Percentiles rank a stretch among this genome's conserved stretches.
phyloP scores from a whole-genome alignment of 495 filamentous ascomycete species.

The Cercophora samala region DNA sequence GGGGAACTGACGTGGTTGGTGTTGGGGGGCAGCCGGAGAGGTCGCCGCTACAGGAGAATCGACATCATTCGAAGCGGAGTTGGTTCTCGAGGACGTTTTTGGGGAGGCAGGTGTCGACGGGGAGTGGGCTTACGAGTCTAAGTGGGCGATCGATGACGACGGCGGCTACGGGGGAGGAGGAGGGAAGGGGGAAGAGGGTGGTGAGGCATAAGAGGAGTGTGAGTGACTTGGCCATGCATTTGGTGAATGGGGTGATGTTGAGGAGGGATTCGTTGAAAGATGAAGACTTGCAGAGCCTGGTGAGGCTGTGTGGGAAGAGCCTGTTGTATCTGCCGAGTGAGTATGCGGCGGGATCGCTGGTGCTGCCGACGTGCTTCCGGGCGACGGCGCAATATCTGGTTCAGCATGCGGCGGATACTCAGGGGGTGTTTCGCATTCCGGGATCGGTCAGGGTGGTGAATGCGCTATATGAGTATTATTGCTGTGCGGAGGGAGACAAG shows the following conservation, averaged over 20 bases:
- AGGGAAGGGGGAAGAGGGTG: constrained; percentile 29
- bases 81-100: constrained; percentile 38
- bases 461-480: constrained; percentile 62
- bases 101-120: constrained; percentile 24
- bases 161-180: constrained; percentile 39
- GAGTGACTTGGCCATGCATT: constrained; percentile 50
- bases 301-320: constrained; percentile 71
- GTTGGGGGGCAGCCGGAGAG: constrained; percentile 15
- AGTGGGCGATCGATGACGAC: constrained; percentile 32
- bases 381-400: constrained; percentile 65
- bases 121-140: constrained; percentile 28
- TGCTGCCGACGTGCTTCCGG: constrained; percentile 72
- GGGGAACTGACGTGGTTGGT: too few species aligned
- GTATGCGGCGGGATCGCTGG: constrained; percentile 60
- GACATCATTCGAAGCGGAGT: constrained; percentile 15
- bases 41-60: constrained; percentile 10
- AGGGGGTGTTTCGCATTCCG: constrained; percentile 63
- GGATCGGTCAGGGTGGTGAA: constrained; percentile 54
- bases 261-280: constrained; percentile 59
- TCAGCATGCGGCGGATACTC: constrained; percentile 53
- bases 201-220: constrained; percentile 45
- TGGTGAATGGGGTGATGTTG: constrained; percentile 42
- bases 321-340: constrained; percentile 62
- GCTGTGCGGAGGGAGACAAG: constrained; percentile 50
- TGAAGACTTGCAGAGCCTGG: constrained; percentile 59